Percentiles rank a stretch among this genome's conserved stretches.
phyloP scores from a whole-genome alignment of 306 rosid genomes.

The Luffa aegyptiaca region DNA sequence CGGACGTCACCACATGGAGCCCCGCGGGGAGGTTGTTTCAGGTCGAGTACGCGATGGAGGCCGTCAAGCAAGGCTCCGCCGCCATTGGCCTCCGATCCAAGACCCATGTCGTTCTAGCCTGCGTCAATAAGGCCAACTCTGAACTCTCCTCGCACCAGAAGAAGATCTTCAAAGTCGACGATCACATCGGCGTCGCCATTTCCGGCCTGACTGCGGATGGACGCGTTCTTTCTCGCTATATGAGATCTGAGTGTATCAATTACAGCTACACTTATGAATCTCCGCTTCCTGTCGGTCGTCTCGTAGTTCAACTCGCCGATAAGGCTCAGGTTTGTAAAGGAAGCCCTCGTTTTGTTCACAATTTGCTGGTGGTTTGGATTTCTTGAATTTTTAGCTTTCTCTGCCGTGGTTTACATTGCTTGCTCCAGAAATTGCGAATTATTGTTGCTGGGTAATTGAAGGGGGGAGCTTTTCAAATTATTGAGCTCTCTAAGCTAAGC shows the following conservation, averaged over 20 bases:
- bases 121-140: conserved; percentile 85
- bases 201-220: conserved; percentile 97
- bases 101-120: conserved; percentile 78
- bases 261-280: conserved; percentile 86
- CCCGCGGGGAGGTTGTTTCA: conserved; percentile 90
- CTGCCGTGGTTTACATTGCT: not conserved
- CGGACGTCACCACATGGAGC: conserved; percentile 17
- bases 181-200: conserved; percentile 96
- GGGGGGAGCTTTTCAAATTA: not conserved
- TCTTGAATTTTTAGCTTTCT: not conserved
- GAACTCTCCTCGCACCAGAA: conserved; percentile 95
- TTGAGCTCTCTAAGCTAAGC: not conserved
- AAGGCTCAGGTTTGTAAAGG: conserved; percentile 69
- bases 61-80: conserved; percentile 93
- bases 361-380: not conserved
- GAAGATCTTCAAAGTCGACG: conserved; percentile 98
- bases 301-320: conserved; percentile 94
- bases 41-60: conserved; percentile 99
- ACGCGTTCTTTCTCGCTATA: conserved; percentile 82
- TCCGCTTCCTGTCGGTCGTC: conserved; percentile 82
- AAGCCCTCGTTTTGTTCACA: not conserved
- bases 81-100: conserved; percentile 97
- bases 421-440: not conserved
- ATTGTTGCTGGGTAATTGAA: not conserved
- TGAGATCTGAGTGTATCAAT: conserved; percentile 89